A percentile compares a stretch with the other conserved stretches of the same genome.
These are phyloP conservation scores for Sporothrix inflata DNA, from an alignment of 2,329 filamentous ascomycete genomes.

Conservation along the genomic window DNA sequence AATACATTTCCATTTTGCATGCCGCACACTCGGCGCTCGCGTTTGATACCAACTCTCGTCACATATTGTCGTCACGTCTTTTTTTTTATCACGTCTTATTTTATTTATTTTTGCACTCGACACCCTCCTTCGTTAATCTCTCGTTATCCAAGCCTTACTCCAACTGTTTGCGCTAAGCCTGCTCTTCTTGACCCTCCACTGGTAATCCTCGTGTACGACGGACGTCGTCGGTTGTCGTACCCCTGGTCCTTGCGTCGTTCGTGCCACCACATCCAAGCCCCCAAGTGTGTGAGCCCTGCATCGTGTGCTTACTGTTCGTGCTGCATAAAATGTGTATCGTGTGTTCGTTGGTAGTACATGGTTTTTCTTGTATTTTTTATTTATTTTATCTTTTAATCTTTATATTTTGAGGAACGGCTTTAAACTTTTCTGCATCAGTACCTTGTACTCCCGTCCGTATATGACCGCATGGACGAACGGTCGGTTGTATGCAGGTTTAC, in stretches of 20 bases:
- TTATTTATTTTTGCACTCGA: not conserved
- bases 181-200: not conserved
- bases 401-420: too few relatives aligned
- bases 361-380: not conserved
- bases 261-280: not conserved
- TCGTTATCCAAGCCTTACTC: not conserved
- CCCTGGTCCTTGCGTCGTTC: constrained; percentile 18
- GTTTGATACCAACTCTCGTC: not conserved
- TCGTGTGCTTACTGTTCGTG: constrained; percentile 18
- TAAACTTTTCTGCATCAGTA: not conserved
- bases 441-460: not conserved
- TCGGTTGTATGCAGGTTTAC: not conserved
- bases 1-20: not conserved
- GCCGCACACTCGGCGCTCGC: not conserved
- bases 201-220: not conserved
- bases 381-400: not conserved
- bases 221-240: not conserved
- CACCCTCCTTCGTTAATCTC: not conserved
- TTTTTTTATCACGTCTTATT: not conserved
- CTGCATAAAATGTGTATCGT: not conserved
- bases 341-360: not conserved
- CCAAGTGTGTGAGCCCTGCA: not conserved
- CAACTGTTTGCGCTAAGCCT: not conserved
- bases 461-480: not conserved
- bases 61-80: not conserved